Base-by-base conservation (phyloP, 2,329 filamentous ascomycete species). In the Alternaria sp. region DNA sequence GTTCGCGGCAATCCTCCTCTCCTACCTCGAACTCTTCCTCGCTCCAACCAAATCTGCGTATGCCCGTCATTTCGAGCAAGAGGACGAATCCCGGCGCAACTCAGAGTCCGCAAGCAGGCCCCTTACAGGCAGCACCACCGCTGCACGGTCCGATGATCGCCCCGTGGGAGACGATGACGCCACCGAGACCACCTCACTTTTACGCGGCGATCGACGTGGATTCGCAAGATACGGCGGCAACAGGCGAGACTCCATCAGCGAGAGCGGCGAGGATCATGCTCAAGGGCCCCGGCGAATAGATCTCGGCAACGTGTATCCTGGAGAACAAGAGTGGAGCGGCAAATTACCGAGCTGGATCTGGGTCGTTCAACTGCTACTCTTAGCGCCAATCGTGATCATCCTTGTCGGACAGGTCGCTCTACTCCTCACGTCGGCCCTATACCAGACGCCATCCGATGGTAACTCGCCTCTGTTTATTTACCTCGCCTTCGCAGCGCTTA, bases 251-350 rank as follows among this genome's bases (percentile, higher is more conserved):
- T 81, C 80, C 26, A 73, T 78, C 15, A 74, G 76, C 54, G 79
- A 83, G 65, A 66, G 77, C 71, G 54, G 45, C 28, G 60, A 71
- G 66, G 55, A 79, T 72, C 45, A 78, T 23, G 73, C 75, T 72
- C 80, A 80, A 68, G 59, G 66, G 68, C 66, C 75, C 61, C 81
- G 85, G 7, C 61, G 67, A 43, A 44, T 72, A 21, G 71, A 77
- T 54, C 64, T 77, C 33, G 75, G 75, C 30, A 64, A 70, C 43
- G 64, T 73, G 14, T 94, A 90, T 74, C 87, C 87, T 12, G 83
- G 88, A 57, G 96, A 98, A 76, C 96, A 98, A 79, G 82, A 86
- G 14, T 99, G 96, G 96, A 97, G 93, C 55, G 87, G 87, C 5
- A 86, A 86, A 41, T 82, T 98, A 58, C 93, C 93, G 1, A 88